phyloP scores from a whole-genome alignment of 176 grass and related monocot species.

The Aegilops longissima region DNA sequence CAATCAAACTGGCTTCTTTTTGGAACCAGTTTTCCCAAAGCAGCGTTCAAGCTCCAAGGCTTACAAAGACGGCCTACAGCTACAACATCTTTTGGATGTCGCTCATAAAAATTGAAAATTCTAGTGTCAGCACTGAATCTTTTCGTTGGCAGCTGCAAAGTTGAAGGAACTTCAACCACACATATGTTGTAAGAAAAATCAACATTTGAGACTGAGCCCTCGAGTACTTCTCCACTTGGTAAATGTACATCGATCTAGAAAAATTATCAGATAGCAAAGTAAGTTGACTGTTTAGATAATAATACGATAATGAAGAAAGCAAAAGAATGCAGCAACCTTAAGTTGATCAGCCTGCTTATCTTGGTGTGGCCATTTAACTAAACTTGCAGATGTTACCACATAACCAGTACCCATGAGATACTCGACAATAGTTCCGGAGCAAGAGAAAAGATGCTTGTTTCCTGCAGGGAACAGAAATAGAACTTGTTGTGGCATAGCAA shows the following conservation, averaged over 20 bases:
- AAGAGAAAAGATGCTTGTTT: too few species aligned
- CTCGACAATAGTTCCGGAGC: too few species aligned
- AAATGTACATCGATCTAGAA: slow-evolving; percentile 9
- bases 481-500: too few species aligned
- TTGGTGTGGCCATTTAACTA: too few species aligned
- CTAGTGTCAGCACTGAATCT: not conserved
- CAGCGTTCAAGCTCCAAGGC: not conserved
- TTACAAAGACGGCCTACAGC: slow-evolving; percentile 14
- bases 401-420: too few species aligned
- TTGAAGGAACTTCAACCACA: not conserved
- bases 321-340: too few species aligned
- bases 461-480: too few species aligned
- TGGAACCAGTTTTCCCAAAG: slow-evolving; percentile 17
- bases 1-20: slow-evolving; percentile 32
- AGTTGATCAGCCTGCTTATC: too few species aligned
- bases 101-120: not conserved
- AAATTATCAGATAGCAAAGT: not conserved
- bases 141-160: not conserved
- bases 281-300: too few species aligned
- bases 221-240: not conserved
- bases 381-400: too few species aligned
- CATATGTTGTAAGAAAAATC: slow-evolving; percentile 36
- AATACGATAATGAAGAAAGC: too few species aligned
- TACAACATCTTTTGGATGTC: slow-evolving; percentile 6
- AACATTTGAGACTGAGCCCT: slow-evolving; percentile 14